These are phyloP conservation scores for Arachis stenosperma DNA, from an alignment of 306 rosid genomes.

Conservation along the genomic window DNA sequence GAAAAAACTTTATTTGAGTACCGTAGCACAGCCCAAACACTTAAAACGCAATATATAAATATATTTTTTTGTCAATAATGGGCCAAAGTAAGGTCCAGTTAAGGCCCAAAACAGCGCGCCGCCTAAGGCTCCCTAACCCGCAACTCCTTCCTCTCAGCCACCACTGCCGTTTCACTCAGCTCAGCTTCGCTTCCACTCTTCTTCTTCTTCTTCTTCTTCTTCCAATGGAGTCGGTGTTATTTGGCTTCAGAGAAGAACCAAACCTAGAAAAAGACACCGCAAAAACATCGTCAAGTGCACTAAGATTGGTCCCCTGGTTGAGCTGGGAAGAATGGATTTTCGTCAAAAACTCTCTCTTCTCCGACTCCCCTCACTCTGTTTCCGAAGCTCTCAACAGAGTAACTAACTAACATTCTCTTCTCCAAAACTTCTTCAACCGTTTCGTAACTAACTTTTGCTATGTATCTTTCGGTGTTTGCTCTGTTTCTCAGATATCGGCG, in stretches of 20 bases:
- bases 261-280: constrained; percentile 19
- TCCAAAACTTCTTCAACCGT: neutral
- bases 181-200: neutral
- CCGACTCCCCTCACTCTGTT: constrained; percentile 58
- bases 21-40: too few relatives aligned
- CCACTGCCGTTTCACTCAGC: neutral
- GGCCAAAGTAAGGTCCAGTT: too few relatives aligned
- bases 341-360: constrained; percentile 71
- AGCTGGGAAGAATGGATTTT: constrained; percentile 89
- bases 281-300: constrained; percentile 31
- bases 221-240: constrained; percentile 46
- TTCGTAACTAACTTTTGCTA: neutral
- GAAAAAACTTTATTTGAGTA: too few relatives aligned
- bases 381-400: constrained; percentile 74
- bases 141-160: neutral
- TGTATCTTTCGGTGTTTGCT: neutral
- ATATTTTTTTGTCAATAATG: too few relatives aligned
- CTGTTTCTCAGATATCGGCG: constrained; percentile 60
- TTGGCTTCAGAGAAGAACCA: constrained; percentile 45
- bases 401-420: neutral
- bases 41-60: too few relatives aligned
- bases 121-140: neutral
- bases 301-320: constrained; percentile 87
- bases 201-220: neutral
- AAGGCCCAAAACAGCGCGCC: neutral